Percentiles rank a stretch among this genome's conserved stretches.
phyloP scores from a whole-genome alignment of 495 filamentous ascomycete species.

The Penicillium coprophilum region DNA sequence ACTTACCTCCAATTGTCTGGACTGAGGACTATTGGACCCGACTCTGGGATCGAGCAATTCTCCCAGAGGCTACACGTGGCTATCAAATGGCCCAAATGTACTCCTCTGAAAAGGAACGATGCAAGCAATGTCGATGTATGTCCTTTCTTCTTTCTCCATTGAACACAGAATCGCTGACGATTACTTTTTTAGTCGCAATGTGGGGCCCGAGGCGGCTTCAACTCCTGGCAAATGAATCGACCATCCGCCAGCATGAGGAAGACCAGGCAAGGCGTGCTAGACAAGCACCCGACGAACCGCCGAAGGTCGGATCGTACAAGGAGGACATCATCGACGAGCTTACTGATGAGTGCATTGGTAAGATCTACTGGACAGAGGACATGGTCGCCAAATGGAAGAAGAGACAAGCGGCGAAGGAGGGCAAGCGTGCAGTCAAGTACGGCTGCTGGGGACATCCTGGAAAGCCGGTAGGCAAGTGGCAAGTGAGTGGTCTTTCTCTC shows the following conservation, averaged over 20 bases:
- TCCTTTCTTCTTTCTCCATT: background rate
- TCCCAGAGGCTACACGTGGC: background rate
- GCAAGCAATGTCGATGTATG: background rate
- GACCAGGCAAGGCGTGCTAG: background rate
- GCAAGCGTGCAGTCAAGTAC: background rate
- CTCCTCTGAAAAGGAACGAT: background rate
- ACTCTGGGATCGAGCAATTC: background rate
- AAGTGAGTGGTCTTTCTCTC: background rate
- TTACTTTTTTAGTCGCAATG: background rate
- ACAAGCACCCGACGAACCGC: background rate
- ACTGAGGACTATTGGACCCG: background rate
- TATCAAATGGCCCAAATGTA: background rate
- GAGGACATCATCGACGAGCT: background rate
- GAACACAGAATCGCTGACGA: background rate
- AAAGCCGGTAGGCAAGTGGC: background rate
- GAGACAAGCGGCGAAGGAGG: background rate
- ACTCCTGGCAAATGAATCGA: background rate
- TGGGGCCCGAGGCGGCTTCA: background rate
- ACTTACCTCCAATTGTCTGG: background rate
- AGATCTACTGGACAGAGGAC: background rate
- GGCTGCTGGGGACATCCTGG: constrained; percentile 2
- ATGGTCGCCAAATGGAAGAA: background rate
- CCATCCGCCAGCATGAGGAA: background rate
- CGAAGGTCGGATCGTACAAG: background rate
- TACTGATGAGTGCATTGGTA: background rate